These are phyloP conservation scores for Butyriboletus loyo DNA, from an alignment of 768 basidiomycete species.

Conservation along the genomic window DNA sequence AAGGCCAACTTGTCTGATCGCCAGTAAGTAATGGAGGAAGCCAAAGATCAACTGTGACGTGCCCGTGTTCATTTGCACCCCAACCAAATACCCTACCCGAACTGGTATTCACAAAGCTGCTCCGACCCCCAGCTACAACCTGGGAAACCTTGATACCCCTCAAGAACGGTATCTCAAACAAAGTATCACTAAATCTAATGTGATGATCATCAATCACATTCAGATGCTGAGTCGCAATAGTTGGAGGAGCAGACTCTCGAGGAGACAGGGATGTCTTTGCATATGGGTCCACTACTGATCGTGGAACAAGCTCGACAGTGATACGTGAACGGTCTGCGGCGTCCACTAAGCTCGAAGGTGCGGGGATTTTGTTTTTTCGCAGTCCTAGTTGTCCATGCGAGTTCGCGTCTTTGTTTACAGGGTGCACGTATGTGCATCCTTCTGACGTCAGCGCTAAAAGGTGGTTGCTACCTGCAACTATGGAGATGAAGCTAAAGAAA, in stretches of 20 bases:
- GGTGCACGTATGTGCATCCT: constrained; percentile 78
- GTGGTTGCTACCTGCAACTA: constrained; percentile 72
- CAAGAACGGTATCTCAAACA: constrained; percentile 79
- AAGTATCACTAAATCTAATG: constrained; percentile 61
- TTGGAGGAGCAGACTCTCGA: constrained; percentile 21
- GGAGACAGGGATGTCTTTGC: constrained; percentile 42
- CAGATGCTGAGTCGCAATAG: constrained; percentile 27
- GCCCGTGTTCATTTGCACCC: constrained; percentile 90
- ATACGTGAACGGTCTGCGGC: constrained; percentile 31
- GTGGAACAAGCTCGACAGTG: constrained; percentile 55
- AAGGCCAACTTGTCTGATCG: constrained; percentile 72
- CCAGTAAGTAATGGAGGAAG: constrained; percentile 1
- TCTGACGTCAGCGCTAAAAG: constrained; percentile 66
- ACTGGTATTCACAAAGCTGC: constrained; percentile 68
- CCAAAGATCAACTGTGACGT: constrained; percentile 10
- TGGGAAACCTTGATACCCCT: constrained; percentile 60
- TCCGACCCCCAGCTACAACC: constrained; percentile 67
- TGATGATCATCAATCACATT: constrained; percentile 34
- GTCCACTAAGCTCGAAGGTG: constrained; percentile 22
- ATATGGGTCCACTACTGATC: constrained; percentile 49
- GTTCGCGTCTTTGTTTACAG: constrained; percentile 74
- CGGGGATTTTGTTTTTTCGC: constrained; percentile 53
- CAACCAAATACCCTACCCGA: constrained; percentile 79
- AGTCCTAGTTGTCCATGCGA: constrained; percentile 81
- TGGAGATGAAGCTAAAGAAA: constrained; percentile 57